phyloP scores from a whole-genome alignment of 2,329 filamentous ascomycete genomes.

The Diaporthe nobilis region DNA sequence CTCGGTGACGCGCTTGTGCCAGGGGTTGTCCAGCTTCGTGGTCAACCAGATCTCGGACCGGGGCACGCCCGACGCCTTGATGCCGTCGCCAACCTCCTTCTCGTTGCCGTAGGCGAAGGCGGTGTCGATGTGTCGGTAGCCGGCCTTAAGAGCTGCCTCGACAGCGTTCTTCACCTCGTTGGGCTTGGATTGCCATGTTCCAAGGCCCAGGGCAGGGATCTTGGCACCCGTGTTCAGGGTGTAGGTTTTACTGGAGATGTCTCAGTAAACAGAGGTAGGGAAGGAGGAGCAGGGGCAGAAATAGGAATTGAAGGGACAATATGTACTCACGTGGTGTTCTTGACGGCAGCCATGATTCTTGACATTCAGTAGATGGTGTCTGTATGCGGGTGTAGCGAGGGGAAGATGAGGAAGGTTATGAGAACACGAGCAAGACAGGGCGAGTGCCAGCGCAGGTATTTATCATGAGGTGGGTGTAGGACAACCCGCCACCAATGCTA shows the following conservation, averaged over 20 bases:
- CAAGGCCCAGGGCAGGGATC: constrained; percentile 83
- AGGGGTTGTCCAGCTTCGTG: constrained; percentile 81
- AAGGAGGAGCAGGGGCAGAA: too few species aligned
- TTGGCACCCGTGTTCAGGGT: constrained; percentile 82
- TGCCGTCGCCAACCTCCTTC: constrained; percentile 75
- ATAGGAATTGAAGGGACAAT: too few species aligned
- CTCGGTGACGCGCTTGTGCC: constrained; percentile 78
- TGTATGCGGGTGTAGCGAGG: background rate
- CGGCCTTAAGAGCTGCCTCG: constrained; percentile 74
- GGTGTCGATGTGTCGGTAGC: constrained; percentile 84
- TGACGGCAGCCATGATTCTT: constrained; percentile 49
- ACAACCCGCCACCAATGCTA: background rate
- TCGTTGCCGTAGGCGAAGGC: constrained; percentile 86
- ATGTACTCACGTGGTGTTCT: constrained; percentile 46
- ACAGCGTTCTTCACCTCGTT: constrained; percentile 80
- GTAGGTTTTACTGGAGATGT: constrained; percentile 65
- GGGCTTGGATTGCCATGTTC: constrained; percentile 83
- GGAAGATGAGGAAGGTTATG: background rate
- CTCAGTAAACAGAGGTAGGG: background rate
- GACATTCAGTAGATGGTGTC: constrained; percentile 24
- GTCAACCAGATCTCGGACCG: constrained; percentile 79
- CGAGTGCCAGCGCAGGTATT: constrained; percentile 7
- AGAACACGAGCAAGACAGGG: background rate
- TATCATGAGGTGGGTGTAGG: constrained; percentile 3
- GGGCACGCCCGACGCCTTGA: constrained; percentile 74